Base-by-base conservation (phyloP, 345 rosid genomes). In the Ceriops decandra region DNA sequence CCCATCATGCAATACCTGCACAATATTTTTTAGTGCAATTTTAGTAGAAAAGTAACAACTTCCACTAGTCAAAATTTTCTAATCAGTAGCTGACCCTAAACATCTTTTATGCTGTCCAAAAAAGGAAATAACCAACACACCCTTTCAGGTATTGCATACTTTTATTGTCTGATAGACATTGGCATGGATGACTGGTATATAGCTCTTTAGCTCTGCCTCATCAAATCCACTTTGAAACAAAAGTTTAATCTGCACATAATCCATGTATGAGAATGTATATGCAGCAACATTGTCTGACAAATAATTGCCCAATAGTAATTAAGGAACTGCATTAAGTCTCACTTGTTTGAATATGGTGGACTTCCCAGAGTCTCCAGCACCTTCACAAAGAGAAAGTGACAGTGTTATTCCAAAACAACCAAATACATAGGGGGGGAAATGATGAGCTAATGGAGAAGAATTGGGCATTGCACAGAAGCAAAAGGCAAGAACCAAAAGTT, bases 311-410 rank as follows among this genome's bases (percentile, higher is more conserved):
- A 42, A 5, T 38, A 59, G 20, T 3, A 71, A 13, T 52, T 56
- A 57, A 28, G 64, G 64, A 42, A n/a, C 58, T 32, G 63, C 42
- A 64, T 27, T 59, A 22, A 21, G 28, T 36, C 84, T 80, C 82
- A 80, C 99, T 97, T 95, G 99, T 90, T 95, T 95, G 82, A 95
- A 92, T 61, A 92, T 95, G 52, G 99, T 95, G 66, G 98, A 95
- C 84, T 95, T 95, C 72, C 99, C 99, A 1, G 98, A 95, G 76
- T 95, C 99, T 63, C 99, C 99, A 74, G 96, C 88, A 81, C 98
- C 99, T 95, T 73, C 3, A 82, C 35, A 77, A 49, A 59, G 65
- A 73, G 64, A 70, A 33, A 60, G 31, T n/a, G 57, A 66, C 54
- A 16, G 52, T 4, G 53, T 63, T 36, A 73, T 52, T 32, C 24